A percentile compares a stretch with the other conserved stretches of the same genome.
Conservation (phyloP, 1,284 basidiomycete species). For the Trichosporon asahii region DNA sequence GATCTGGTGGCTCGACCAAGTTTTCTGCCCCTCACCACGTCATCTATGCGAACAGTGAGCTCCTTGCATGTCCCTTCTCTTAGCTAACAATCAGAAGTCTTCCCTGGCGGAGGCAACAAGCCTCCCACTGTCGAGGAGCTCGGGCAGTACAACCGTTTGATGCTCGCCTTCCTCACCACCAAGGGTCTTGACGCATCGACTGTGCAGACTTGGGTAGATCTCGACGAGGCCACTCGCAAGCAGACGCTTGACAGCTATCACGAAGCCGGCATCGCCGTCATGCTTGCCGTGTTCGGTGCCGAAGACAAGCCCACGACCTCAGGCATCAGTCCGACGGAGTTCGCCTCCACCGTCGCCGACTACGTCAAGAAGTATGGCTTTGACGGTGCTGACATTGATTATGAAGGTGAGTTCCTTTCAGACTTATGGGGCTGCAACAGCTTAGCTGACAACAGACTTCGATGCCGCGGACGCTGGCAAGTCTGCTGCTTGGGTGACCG, state of each 20-base stretch:
- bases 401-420: conserved; percentile 44
- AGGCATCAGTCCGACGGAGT: not conserved
- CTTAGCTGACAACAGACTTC: conserved; percentile 18
- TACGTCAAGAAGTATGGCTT: conserved; percentile 52
- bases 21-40: conserved; percentile 1
- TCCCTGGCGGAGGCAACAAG: not conserved
- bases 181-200: conserved; percentile 10
- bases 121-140: not conserved
- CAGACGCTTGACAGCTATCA: conserved; percentile 46
- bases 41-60: not conserved
- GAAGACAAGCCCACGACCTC: conserved; percentile 26
- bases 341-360: conserved; percentile 29
- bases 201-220: conserved; percentile 21
- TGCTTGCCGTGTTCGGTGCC: conserved; percentile 15
- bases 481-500: conserved; percentile 44
- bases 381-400: conserved; percentile 57
- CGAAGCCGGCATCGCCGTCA: conserved; percentile 41
- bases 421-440: no score
- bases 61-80: not conserved
- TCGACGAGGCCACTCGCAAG: conserved; percentile 2
- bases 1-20: not conserved
- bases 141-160: conserved; percentile 48
- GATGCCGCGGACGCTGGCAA: conserved; percentile 41
- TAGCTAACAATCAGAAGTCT: conserved; percentile 20
- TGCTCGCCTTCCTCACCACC: conserved; percentile 50